Conservation (phyloP, 306 rosid species). For the Biancaea sappan region DNA sequence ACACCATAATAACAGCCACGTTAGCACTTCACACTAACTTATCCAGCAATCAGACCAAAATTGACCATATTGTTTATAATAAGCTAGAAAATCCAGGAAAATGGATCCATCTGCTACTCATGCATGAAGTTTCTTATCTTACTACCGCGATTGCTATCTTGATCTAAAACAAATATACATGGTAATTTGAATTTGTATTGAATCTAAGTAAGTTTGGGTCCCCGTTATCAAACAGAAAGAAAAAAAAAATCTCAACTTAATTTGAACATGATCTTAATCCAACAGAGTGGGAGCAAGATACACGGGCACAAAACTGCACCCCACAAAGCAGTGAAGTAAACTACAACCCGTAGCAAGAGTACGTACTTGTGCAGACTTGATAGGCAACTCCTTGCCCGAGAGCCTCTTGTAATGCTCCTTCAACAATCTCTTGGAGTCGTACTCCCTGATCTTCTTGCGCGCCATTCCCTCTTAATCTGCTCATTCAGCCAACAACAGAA, state of each 20-base stretch:
- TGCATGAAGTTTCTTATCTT: conserved; percentile 8
- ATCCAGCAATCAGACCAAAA: conserved; percentile 9
- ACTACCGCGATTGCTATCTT: neutral
- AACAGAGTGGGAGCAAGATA: neutral
- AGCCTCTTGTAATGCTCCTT: conserved; percentile 85
- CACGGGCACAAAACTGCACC: neutral
- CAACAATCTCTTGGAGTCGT: conserved; percentile 94
- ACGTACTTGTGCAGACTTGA: conserved; percentile 82
- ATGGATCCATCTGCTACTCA: neutral
- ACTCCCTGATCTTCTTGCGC: conserved; percentile 98
- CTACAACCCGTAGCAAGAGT: neutral
- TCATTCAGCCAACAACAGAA: neutral
- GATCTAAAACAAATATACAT: neutral
- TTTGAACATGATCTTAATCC: neutral
- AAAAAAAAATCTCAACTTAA: neutral
- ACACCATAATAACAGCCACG: neutral
- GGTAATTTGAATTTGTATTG: neutral
- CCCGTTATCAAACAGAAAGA: neutral
- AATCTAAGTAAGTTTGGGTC: neutral
- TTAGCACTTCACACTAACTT: conserved; percentile 4
- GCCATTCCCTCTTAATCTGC: conserved; percentile 62
- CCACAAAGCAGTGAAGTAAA: conserved; percentile 10
- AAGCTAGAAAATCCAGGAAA: neutral
- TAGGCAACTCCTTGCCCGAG: conserved; percentile 68
- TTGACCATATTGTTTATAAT: neutral